phyloP scores from a whole-genome alignment of 441 rosid genomes.

The Croton laevigatus region DNA sequence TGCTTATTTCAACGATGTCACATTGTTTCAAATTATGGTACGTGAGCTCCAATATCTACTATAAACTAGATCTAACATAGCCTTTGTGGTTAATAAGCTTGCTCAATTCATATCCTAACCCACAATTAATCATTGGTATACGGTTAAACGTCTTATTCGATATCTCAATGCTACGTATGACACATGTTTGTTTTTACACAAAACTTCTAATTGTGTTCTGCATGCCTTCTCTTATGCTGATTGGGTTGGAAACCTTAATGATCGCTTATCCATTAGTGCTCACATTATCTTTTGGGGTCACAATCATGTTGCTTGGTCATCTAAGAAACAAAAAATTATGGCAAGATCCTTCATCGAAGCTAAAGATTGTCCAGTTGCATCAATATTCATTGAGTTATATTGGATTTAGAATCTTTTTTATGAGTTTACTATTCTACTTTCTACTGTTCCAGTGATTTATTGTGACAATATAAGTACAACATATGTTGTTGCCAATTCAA shows the following conservation, averaged over 20 bases:
- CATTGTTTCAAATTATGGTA: background rate
- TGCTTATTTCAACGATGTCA: background rate
- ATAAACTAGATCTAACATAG: background rate
- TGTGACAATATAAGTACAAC: no score
- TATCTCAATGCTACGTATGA: constrained; percentile 4
- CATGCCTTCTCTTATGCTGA: background rate
- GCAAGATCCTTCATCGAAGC: constrained; percentile 1
- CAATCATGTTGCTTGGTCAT: constrained; percentile 2
- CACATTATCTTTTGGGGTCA: background rate
- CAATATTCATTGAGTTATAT: background rate
- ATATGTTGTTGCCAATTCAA: no score
- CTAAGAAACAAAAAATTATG: background rate
- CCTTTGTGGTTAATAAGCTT: background rate
- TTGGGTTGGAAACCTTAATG: constrained; percentile 1
- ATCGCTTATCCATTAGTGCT: background rate
- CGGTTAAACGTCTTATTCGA: background rate
- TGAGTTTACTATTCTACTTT: background rate
- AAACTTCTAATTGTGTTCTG: background rate
- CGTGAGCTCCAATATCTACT: background rate
- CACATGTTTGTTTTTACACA: background rate
- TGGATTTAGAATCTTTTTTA: background rate
- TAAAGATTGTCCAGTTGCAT: background rate
- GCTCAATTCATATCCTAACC: background rate
- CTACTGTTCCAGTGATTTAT: background rate
- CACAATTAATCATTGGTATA: background rate